Evolutionary conservation across 257 asterid genomes (phyloP).

Genomic region (Mentha longifolia): DNA sequence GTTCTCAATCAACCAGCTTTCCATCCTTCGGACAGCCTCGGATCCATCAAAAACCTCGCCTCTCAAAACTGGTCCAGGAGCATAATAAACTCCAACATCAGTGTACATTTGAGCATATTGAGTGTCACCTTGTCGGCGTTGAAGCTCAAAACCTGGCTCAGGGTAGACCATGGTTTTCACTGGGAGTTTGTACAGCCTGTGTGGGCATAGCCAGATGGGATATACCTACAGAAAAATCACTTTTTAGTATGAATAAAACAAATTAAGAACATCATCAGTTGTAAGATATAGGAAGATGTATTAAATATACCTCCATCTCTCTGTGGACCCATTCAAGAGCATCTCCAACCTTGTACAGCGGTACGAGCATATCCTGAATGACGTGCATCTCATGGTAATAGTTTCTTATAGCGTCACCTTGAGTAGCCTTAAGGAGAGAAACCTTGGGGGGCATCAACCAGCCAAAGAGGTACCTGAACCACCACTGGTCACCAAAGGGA

Average conservation of each 20-base stretch:
- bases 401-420: conserved; percentile 89
- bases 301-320: conserved; percentile 82
- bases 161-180: conserved; percentile 87
- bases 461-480: conserved; percentile 89
- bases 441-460: conserved; percentile 99
- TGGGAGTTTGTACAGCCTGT: conserved; percentile 81
- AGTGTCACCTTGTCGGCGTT: conserved; percentile 88
- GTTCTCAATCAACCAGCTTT: conserved; percentile 89
- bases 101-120: conserved; percentile 89
- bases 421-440: conserved; percentile 94
- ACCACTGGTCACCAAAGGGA: conserved; percentile 91
- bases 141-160: conserved; percentile 91
- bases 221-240: conserved; percentile 65
- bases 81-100: conserved; percentile 90
- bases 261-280: not conserved
- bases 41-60: conserved; percentile 91
- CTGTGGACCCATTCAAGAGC: conserved; percentile 88
- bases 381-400: conserved; percentile 97
- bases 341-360: conserved; percentile 89
- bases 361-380: conserved; percentile 96
- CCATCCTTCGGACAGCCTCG: conserved; percentile 77
- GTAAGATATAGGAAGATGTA: not conserved
- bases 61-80: conserved; percentile 92
- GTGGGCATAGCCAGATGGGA: conserved; percentile 99
- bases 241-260: conserved; percentile 22